Conservation (phyloP, 371 early-diverging fungal species). For the Apophysomyces sp. region DNA sequence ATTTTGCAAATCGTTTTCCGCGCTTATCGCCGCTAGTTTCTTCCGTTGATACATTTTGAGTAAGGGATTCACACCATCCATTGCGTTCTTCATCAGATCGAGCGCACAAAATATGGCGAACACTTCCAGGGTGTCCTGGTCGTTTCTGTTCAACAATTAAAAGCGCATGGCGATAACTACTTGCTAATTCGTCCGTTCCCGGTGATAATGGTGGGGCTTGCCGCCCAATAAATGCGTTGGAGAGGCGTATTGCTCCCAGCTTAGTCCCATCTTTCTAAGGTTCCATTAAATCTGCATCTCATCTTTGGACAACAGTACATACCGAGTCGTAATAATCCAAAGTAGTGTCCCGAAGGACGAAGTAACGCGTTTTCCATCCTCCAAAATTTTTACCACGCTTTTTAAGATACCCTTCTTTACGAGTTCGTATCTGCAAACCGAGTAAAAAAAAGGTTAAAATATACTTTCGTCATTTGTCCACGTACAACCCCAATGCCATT, state of each 20-base stretch:
- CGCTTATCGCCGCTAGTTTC: not conserved
- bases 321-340: conserved; percentile 71
- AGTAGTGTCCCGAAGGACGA: conserved; percentile 56
- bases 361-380: conserved; percentile 86
- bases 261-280: conserved; percentile 10
- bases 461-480: conserved; percentile 5
- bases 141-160: conserved; percentile 67
- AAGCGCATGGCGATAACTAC: conserved; percentile 60
- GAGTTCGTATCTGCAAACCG: conserved; percentile 11
- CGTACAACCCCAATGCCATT: not conserved
- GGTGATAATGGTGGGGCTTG: conserved; percentile 11
- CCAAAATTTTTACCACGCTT: conserved; percentile 89
- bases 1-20: not conserved
- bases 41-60: conserved; percentile 40
- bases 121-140: conserved; percentile 51
- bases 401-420: conserved; percentile 79
- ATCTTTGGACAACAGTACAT: not conserved
- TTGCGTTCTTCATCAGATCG: conserved; percentile 84
- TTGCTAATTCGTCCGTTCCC: conserved; percentile 21
- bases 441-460: not conserved
- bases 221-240: conserved; percentile 49
- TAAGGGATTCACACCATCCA: conserved; percentile 75
- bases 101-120: conserved; percentile 80
- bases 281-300: not conserved
- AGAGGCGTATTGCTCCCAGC: conserved; percentile 52